A percentile compares a stretch with the other conserved stretches of the same genome.
These are phyloP conservation scores for Penicillium antarcticum DNA, from an alignment of 495 filamentous ascomycete genomes.

Conservation along the genomic window DNA sequence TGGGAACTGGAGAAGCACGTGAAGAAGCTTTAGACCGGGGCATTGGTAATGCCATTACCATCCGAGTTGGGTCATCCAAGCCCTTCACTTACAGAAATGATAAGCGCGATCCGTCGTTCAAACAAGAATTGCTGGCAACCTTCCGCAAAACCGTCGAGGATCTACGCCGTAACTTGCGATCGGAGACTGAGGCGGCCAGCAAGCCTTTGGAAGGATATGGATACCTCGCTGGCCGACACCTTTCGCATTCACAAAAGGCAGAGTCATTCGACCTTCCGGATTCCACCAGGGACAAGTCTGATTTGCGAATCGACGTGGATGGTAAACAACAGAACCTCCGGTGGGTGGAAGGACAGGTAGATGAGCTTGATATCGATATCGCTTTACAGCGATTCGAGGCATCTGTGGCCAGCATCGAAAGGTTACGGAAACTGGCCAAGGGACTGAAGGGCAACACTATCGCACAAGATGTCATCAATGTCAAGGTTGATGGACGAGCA, in stretches of 20 bases:
- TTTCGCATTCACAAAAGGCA: slow-evolving; percentile 25
- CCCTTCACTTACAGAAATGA: slow-evolving; percentile 90
- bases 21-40: slow-evolving; percentile 59
- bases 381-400: slow-evolving; percentile 87
- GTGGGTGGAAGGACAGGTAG: slow-evolving; percentile 92
- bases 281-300: slow-evolving; percentile 63
- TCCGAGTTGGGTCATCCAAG: slow-evolving; percentile 80
- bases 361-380: slow-evolving; percentile 94
- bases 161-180: slow-evolving; percentile 73
- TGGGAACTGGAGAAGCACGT: slow-evolving; percentile 53
- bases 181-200: slow-evolving; percentile 77
- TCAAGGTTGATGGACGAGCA: slow-evolving; percentile 86
- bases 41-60: slow-evolving; percentile 82
- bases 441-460: slow-evolving; percentile 78
- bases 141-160: slow-evolving; percentile 93
- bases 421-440: slow-evolving; percentile 71
- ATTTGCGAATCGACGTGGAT: slow-evolving; percentile 89
- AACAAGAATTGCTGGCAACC: slow-evolving; percentile 73
- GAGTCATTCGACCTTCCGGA: slow-evolving; percentile 64
- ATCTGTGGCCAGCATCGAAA: slow-evolving; percentile 77
- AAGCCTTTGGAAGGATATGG: slow-evolving; percentile 77
- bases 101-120: slow-evolving; percentile 69
- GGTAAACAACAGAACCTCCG: slow-evolving; percentile 93
- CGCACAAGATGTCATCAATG: slow-evolving; percentile 82
- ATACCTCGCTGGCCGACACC: slow-evolving; percentile 53